phyloP scores from a whole-genome alignment of 2,329 filamentous ascomycete genomes.

The Sclerotinia minor region DNA sequence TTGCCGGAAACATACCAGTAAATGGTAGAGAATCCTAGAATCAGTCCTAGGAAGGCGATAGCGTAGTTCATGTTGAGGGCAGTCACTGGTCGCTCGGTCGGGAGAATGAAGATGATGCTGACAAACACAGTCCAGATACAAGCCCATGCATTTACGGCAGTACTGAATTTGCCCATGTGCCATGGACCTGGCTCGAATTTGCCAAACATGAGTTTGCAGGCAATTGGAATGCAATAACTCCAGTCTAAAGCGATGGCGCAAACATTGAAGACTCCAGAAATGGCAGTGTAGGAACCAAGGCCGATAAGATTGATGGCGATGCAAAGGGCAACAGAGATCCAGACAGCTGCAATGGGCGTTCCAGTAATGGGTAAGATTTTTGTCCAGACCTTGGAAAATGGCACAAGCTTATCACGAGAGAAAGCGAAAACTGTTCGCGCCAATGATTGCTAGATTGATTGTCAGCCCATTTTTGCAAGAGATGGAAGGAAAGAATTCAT shows the following conservation, averaged over 20 bases:
- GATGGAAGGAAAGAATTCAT: slow-evolving; percentile 46
- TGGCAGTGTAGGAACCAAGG: slow-evolving; percentile 55
- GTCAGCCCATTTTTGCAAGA: slow-evolving; percentile 44
- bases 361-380: slow-evolving; percentile 54
- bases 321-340: slow-evolving; percentile 56
- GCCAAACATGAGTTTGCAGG: slow-evolving; percentile 52
- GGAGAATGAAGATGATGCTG: slow-evolving; percentile 55
- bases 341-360: slow-evolving; percentile 61
- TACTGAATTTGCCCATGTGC: slow-evolving; percentile 49
- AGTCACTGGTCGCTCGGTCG: slow-evolving; percentile 49
- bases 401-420: slow-evolving; percentile 56
- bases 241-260: slow-evolving; percentile 56
- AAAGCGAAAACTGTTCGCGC: slow-evolving; percentile 57
- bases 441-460: slow-evolving; percentile 46
- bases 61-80: slow-evolving; percentile 56
- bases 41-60: slow-evolving; percentile 50
- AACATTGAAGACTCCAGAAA: slow-evolving; percentile 55
- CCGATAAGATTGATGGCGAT: slow-evolving; percentile 60
- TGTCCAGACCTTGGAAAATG: slow-evolving; percentile 59
- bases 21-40: slow-evolving; percentile 46
- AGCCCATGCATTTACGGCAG: slow-evolving; percentile 50
- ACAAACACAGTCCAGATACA: slow-evolving; percentile 55
- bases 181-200: slow-evolving; percentile 54
- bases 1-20: slow-evolving; percentile 51
- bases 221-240: slow-evolving; percentile 58